Evolutionary conservation across 2,329 filamentous ascomycete species (phyloP).

Genomic region (Fusarium keratoplasticum): DNA sequence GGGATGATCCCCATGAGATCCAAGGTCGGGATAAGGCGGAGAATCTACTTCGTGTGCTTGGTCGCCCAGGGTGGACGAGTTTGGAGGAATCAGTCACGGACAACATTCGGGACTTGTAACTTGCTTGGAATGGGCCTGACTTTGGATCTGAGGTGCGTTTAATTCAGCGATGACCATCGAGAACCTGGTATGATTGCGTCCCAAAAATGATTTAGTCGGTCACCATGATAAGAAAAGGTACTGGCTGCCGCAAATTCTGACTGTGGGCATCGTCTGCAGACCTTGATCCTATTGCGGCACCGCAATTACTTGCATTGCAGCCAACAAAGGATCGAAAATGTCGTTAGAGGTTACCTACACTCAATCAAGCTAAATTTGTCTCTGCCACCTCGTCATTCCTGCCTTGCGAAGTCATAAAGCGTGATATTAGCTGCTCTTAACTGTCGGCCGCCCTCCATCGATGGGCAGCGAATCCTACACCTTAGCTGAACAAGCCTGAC

Average conservation of each 20-base stretch:
- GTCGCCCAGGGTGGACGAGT: not conserved
- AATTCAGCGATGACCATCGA: too few species aligned
- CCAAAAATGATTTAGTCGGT: too few species aligned
- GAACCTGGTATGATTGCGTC: too few species aligned
- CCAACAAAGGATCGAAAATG: not conserved
- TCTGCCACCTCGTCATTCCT: rapidly evolving
- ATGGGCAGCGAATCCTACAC: not conserved
- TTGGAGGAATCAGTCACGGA: slow-evolving; percentile 1
- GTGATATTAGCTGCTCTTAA: not conserved
- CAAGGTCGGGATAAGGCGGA: not conserved
- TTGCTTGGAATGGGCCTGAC: too few species aligned
- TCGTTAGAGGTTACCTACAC: not conserved
- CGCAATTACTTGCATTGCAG: not conserved
- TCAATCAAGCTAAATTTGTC: not conserved
- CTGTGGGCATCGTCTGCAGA: not conserved
- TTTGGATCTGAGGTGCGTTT: too few species aligned
- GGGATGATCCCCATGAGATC: slow-evolving; percentile 2
- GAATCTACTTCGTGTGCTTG: not conserved
- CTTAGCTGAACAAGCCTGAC: not conserved
- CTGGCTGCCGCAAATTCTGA: not conserved
- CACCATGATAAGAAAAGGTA: not conserved
- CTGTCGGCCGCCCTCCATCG: not conserved
- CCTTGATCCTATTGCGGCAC: not conserved
- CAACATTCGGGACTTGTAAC: not conserved
- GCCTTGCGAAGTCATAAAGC: rapidly evolving